Evolutionary conservation across 1,139 yeast species (phyloP), one percentile per base, ranked within the genome.

Genomic region (Pichia terricola): DNA sequence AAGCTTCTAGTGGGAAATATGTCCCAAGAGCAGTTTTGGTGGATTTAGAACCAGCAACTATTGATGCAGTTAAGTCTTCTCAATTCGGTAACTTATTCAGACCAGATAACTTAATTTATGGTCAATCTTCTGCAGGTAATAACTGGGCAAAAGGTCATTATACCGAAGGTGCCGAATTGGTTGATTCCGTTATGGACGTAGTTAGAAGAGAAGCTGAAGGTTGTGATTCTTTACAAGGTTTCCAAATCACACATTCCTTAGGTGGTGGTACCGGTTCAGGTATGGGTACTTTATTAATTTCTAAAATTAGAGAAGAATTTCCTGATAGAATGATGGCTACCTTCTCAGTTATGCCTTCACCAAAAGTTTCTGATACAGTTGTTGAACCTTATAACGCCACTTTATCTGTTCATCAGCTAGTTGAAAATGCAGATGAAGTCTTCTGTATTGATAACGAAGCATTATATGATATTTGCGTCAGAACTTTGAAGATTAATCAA

Each of bases 221-320:
- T 38, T 80, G 94, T 65, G 96, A 87, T 65, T 81, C 94, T 50
- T 74, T 87, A 57, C 96, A 87, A 69, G 96, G 96, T 56, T 87
- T 87, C 77, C 95, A 86, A 69, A 81, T 87, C 60, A 79, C 95
- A 44, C 96, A 87, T 66, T 87, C 95, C 38, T 75, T 87, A 51
- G 96, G 96, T 66, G 96, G 96, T 67, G 96, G 96, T 72, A 87
- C 96, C 44, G 96, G 96, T 61, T 85, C 95, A 34, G 96, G 96
- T 67, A 81, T 87, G 89, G 96, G 95, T 61, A 85, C 95, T 39
- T 67, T 86, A 55, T 73, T 85, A 59, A 77, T 85, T 56, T 77
- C 87, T 47, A 81, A 80, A 60, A 81, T 85, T 59, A 77, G 88
- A 65, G 94, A 86, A 64, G 95, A 86, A 64, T 86, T 79, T 58